Percentiles rank a stretch among this genome's conserved stretches.
Evolutionary conservation across 495 filamentous ascomycete genomes (phyloP).

Genomic region (Neurospora sp.): DNA sequence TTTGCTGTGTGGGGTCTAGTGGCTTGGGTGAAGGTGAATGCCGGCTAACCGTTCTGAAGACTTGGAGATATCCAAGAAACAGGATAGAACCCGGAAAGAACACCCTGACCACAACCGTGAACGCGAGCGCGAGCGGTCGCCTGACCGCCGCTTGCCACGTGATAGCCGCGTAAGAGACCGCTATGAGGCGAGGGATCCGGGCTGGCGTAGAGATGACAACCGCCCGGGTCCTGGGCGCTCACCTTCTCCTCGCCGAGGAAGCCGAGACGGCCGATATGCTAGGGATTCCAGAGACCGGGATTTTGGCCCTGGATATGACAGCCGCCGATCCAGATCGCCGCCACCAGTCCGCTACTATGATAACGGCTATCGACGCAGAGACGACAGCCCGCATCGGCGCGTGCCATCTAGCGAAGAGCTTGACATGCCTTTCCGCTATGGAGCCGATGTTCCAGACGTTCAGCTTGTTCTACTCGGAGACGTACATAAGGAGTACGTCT

Average conservation of each 20-base stretch:
- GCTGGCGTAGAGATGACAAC: constrained; percentile 55
- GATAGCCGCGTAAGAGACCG: constrained; percentile 18
- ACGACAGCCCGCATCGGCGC: constrained; percentile 50
- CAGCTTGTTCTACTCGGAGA: constrained; percentile 77
- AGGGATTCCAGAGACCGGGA: constrained; percentile 31
- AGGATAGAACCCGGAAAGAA: constrained; percentile 60
- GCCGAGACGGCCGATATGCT: constrained; percentile 27
- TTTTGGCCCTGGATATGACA: constrained; percentile 27
- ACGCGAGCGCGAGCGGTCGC: constrained; percentile 20
- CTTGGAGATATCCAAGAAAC: constrained; percentile 85
- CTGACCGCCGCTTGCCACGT: constrained; percentile 18
- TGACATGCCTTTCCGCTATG: constrained; percentile 62
- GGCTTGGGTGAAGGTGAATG: background rate
- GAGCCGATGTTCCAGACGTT: constrained; percentile 78
- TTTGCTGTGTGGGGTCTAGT: background rate
- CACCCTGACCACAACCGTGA: background rate
- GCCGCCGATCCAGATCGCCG: constrained; percentile 52
- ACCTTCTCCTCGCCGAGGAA: constrained; percentile 37
- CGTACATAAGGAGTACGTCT: constrained; percentile 69
- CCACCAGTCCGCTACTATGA: constrained; percentile 29
- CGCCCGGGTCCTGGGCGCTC: constrained; percentile 39
- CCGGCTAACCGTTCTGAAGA: constrained; percentile 42
- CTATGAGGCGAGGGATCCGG: constrained; percentile 33
- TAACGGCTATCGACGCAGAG: constrained; percentile 51
- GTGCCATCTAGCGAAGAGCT: constrained; percentile 48